Base-by-base conservation (phyloP, 2,329 filamentous ascomycete species). In the Fonsecaea erecta region DNA sequence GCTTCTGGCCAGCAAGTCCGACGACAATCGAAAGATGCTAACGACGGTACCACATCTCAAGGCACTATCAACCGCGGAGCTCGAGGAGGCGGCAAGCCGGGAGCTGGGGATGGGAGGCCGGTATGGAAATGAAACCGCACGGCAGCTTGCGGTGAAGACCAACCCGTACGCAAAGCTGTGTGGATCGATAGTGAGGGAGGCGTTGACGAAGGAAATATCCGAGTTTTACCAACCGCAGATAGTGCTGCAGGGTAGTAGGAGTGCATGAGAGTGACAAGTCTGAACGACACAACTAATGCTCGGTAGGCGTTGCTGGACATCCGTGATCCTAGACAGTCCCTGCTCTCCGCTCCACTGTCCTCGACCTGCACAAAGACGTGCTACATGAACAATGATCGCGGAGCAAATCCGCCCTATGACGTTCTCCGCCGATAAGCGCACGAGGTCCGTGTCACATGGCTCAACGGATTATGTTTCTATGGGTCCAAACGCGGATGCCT, bases 121-220 rank as follows among this genome's bases (percentile, higher is more conserved):
- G 48, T 86, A 83, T 74, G 85, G 85, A 0, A 86, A 86, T 73
- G 80, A 83, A 63, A 78, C 84, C 26, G 85, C 84, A 51, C 80
- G 82, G 71, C 82, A 85, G 70, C 77, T 88, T 77, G 83, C 84
- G 14, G 85, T 87, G 16, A 79, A 83, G 74, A 86, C 85, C 54
- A 88, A 88, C 76, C 85, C 85, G 32, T 86, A 87, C 75, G 84
- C 85, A 34, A 87, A 86, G 76, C 82, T 87, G 77, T 87, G 85
- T 74, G 85, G 85, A 3, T 83, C 80, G 1, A 87, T 88, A 73
- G 85, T 88, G 11, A 84, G 83, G 76, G 83, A 87, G 75, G 85
- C 85, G 14, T 77, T 87, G 76, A 80, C 75, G 70, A 84, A 84
- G 74, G 85, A 87, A 75, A 77, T 81, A 60, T 77, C 75, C 46